These are phyloP conservation scores for Neurospora sp. DNA, from an alignment of 495 filamentous ascomycete species.

Conservation along the genomic window DNA sequence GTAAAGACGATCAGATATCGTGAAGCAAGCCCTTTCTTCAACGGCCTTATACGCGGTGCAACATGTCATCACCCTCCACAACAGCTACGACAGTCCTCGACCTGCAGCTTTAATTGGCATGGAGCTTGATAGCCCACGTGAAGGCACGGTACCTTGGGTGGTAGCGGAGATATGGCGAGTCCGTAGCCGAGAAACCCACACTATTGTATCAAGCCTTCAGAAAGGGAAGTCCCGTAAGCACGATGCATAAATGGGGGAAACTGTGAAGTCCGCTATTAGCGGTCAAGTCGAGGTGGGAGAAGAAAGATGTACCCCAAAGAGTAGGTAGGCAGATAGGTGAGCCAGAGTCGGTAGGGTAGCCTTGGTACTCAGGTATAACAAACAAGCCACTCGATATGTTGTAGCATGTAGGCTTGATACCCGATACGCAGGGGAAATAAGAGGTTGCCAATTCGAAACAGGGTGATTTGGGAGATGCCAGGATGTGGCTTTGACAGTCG, in stretches of 20 bases:
- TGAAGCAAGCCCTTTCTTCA: neutral
- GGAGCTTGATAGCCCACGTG: neutral
- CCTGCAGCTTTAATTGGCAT: neutral
- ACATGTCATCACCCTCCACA: neutral
- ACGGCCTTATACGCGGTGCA: neutral
- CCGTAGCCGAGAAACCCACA: neutral
- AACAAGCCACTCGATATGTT: neutral
- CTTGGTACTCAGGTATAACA: neutral
- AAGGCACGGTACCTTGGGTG: neutral
- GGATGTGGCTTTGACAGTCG: slow-evolving; percentile 1
- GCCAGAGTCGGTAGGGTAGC: neutral
- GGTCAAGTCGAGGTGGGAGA: neutral
- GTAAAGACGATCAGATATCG: neutral
- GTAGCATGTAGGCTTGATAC: neutral
- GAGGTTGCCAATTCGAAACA: neutral
- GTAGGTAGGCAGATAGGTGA: neutral
- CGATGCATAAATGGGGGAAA: neutral
- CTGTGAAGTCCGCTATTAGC: neutral
- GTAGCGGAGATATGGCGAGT: neutral
- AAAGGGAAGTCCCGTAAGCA: neutral
- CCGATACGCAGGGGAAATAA: neutral
- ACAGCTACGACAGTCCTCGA: neutral
- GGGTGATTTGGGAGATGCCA: neutral
- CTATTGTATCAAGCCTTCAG: neutral
- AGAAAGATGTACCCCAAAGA: neutral